Evolutionary conservation across 108 stramenopile genomes (phyloP), one percentile per base, ranked within the genome.

Genomic region (Nitzschia palea): DNA sequence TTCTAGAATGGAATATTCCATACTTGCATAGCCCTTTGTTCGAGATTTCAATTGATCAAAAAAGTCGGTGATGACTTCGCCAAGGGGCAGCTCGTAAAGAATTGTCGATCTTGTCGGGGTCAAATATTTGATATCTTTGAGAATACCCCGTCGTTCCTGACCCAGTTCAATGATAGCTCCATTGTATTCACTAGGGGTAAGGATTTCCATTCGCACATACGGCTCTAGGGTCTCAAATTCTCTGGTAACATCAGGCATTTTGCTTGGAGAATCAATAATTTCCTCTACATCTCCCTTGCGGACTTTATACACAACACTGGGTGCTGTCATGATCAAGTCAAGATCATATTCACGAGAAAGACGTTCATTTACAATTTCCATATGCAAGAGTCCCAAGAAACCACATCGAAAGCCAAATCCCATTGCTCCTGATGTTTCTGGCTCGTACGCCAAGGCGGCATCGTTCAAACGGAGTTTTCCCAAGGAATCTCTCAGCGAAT

Each of bases 301-400:
- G 17, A 95, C 82, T 67, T 86, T 90, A 82, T 98, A 99, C 15
- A 97, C 97, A 33, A 98, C 97, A 36, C 92, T 87, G 3, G 99
- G 99, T 22, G 99, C 98, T 3, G 99, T 99, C 65, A 97, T 94
- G 59, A 99, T 97, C 43, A 99, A 72, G 66, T 97, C 97, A 32
- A 97, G 64, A 71, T 89, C 91, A 72, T 97, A 97, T 70, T 99
- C 98, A 43, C 97, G 77, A 37, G 80, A 80, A 18, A 97, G 71
- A n/a, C 99, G 78, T 80, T 99, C 97, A 52, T 97, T 91, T 8
- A 99, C 81, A 64, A 99, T 94, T 70, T 99, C 99, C 97, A 98
- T 99, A 77, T 99, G 99, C 44, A 99, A 75, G 36, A 98, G 74
- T 25, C 99, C 99, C 40, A 99, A 81, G 70, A 99, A 99, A 0